Conservation (phyloP, 164 flowering plant genomes). For the Berberis vulgaris region DNA sequence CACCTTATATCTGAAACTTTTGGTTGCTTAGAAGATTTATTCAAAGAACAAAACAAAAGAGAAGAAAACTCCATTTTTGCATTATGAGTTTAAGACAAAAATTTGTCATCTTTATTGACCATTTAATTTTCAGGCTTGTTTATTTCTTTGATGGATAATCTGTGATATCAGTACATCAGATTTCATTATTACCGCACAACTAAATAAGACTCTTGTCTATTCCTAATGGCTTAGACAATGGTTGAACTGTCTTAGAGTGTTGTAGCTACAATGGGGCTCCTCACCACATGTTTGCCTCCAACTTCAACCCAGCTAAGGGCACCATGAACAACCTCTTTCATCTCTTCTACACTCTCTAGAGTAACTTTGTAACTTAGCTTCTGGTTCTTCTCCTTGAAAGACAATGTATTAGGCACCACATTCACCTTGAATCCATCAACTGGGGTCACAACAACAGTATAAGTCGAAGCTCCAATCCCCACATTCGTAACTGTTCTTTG, state of each 20-base stretch:
- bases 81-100: too few relatives aligned
- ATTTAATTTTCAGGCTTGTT: too few relatives aligned
- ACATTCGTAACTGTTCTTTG: slow-evolving; percentile 53
- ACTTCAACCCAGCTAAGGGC: slow-evolving; percentile 43
- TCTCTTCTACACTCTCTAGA: slow-evolving; percentile 21
- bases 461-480: slow-evolving; percentile 30
- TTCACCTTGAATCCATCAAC: slow-evolving; percentile 34
- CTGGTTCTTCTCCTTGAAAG: slow-evolving; percentile 36
- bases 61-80: too few relatives aligned
- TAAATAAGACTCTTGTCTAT: too few relatives aligned
- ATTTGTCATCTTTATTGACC: too few relatives aligned
- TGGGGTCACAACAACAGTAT: slow-evolving; percentile 28
- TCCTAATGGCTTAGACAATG: too few relatives aligned
- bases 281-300: slow-evolving; percentile 33
- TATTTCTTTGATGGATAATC: too few relatives aligned
- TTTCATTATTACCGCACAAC: too few relatives aligned
- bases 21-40: too few relatives aligned
- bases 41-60: too few relatives aligned
- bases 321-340: slow-evolving; percentile 28
- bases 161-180: too few relatives aligned
- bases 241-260: slow-evolving; percentile 11
- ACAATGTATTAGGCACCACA: slow-evolving; percentile 40
- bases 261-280: slow-evolving; percentile 58
- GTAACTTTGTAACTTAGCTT: slow-evolving; percentile 33
- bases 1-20: too few relatives aligned